Evolutionary conservation across 805 yeast species (phyloP), one percentile per base, ranked within the genome.

Genomic region (Kuraishia hungarica): DNA sequence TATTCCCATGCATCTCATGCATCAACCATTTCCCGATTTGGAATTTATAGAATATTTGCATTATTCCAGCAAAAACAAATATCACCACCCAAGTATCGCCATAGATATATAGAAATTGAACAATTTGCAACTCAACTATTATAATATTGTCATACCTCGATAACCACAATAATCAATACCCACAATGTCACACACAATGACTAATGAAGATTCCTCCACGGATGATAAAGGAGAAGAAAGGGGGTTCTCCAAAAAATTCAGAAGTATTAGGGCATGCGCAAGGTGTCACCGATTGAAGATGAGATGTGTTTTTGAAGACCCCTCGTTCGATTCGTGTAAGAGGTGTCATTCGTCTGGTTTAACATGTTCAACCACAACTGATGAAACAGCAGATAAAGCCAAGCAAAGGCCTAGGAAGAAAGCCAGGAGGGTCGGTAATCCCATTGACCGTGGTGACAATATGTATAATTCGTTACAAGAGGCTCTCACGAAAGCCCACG

Each of bases 211-310:
- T 35, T 35, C 43, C 3, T 46, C 49, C n/a, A 8, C 49, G 2
- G 21, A 22, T 8, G 49, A 20, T 10, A n/a, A 28, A 10, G 10
- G 10, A 26, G 29, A 26, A 5, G 51, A 5, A n/a, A 20, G 53
- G 8, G 67, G 63, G n/a, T 78, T 78, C 64, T 71, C 79, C 5
- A 66, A 62, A 35, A 72, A 71, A 53, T 79, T 81, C 72, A 64
- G 82, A 55, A 74, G 77, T 55, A 59, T 72, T 29, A 67, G 80
- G 53, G 83, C 84, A 1, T 80, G 84, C 67, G 83, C 83, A 2
- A 64, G 84, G 56, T 80, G 84, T 58, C 80, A 78, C 56, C 62
- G 83, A 28, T 67, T 79, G 21, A 80, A 79, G 60, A 76, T 77
- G 77, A 70, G 78, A 60, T 80, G 84, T 64, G 72, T 74, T 2